phyloP scores from a whole-genome alignment of 495 filamentous ascomycete genomes.

The Tuber borchii region DNA sequence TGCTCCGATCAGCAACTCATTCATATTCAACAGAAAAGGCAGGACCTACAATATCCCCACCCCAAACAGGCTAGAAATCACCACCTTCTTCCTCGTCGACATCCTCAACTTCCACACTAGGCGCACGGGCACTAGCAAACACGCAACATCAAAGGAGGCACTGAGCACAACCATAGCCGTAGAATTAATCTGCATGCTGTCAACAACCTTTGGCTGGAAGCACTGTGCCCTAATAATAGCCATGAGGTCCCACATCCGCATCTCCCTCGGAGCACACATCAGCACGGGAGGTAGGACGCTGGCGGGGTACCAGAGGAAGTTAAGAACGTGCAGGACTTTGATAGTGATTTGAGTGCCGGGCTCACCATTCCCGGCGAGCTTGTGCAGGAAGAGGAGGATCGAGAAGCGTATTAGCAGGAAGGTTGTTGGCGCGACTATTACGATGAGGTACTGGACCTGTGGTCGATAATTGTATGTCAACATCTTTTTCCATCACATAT shows the following conservation, averaged over 20 bases:
- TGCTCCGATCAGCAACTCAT: not conserved
- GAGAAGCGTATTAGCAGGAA: slow-evolving; percentile 67
- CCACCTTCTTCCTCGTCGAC: not conserved
- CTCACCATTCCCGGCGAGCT: not conserved
- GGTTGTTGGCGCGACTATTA: slow-evolving; percentile 59
- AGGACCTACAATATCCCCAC: not conserved
- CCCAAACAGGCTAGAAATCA: not conserved
- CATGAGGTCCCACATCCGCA: slow-evolving; percentile 3
- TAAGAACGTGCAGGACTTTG: not conserved
- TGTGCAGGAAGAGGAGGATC: slow-evolving; percentile 62
- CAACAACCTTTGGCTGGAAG: not conserved
- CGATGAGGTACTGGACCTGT: not conserved
- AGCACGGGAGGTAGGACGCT: not conserved
- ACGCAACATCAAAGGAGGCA: not conserved
- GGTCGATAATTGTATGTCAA: not conserved
- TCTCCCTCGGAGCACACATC: slow-evolving; percentile 1
- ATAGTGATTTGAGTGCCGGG: not conserved
- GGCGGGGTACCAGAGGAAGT: slow-evolving; percentile 4
- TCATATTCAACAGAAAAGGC: not conserved
- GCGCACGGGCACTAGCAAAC: not conserved
- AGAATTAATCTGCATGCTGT: not conserved
- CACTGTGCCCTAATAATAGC: not conserved
- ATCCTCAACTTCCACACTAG: slow-evolving; percentile 1
- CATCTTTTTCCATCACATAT: not conserved
- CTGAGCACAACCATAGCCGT: not conserved